Conservation (phyloP, 257 asterid species). For the Plantago major region DNA sequence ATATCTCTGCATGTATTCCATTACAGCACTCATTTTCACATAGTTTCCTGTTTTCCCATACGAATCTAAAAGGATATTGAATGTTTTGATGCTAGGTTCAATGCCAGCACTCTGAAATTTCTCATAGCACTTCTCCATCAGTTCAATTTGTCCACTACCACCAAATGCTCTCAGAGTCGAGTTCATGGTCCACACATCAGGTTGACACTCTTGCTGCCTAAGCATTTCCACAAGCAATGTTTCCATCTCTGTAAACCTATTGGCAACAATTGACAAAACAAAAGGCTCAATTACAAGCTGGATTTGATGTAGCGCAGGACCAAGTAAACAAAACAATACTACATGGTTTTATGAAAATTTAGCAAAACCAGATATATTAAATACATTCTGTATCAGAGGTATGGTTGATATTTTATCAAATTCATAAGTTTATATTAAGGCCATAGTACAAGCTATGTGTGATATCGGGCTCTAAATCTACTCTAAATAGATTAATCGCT, state of each 20-base stretch:
- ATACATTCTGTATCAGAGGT: too few species aligned
- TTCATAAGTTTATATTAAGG: too few species aligned
- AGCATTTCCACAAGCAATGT: slow-evolving; percentile 71
- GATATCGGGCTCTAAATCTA: too few species aligned
- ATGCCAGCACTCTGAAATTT: slow-evolving; percentile 83
- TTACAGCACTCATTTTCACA: slow-evolving; percentile 82
- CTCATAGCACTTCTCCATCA: slow-evolving; percentile 91
- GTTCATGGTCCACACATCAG: slow-evolving; percentile 96
- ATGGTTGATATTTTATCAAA: too few species aligned
- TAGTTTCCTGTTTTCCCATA: slow-evolving; percentile 76
- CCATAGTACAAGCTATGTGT: too few species aligned
- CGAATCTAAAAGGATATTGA: slow-evolving; percentile 84
- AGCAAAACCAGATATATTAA: too few species aligned
- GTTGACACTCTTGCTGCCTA: slow-evolving; percentile 56
- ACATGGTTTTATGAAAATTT: background rate
- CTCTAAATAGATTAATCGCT: too few species aligned
- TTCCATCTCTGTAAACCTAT: slow-evolving; percentile 87
- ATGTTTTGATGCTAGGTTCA: slow-evolving; percentile 79
- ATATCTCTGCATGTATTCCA: slow-evolving; percentile 88
- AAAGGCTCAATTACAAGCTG: background rate
- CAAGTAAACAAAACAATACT: too few species aligned
- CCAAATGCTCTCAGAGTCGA: slow-evolving; percentile 90
- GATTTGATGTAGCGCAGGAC: too few species aligned
- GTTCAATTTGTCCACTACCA: slow-evolving; percentile 85
- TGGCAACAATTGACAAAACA: slow-evolving; percentile 19